Evolutionary conservation across 2,329 filamentous ascomycete genomes (phyloP), one percentile per base, ranked within the genome.

Genomic region (Fusarium napiforme): DNA sequence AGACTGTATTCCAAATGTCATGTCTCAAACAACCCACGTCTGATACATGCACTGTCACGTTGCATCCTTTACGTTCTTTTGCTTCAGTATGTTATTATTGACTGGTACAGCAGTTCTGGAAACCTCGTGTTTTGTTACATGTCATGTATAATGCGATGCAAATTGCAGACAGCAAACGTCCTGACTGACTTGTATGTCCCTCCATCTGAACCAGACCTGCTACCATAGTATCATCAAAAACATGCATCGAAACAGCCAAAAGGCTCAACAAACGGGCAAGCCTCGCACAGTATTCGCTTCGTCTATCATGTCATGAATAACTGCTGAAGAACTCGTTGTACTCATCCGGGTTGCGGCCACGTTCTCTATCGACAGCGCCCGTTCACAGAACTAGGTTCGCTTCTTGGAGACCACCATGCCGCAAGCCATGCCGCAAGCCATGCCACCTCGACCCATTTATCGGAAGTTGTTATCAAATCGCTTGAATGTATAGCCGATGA

Each of bases 381-480:
- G 66, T 75, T 74, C 75, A 47, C 76, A 74, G 69, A 77, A 72
- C 69, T 65, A 46, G 59, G 61, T 56, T 57, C 39, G 19, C 32
- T 64, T 56, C 57, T 42, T 52, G 34, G 19, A 46, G 57, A 47
- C 39, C 40, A 55, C 39, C 37, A 59, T 56, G 45, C 37, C 39
- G 34, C 45, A 52, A 60, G 66, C 39, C 37, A 59, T 56, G 45
- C 37, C 39, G 34, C 45, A 52, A 60, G 66, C 56, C 42, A 47
- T 39, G 23, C 59, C 59, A 53, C 46, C 39, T 42, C 36, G 34
- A 46, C 69, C 34, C 60, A 43, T 56, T 78, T 77, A 91, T 78
- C 89, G 87, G 82, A 90, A 91, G 85, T 91, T 91, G 84, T 90
- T 91, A 82, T 92, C 90, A 78, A 99, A 99, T 71, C 96, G 93